A percentile compares a stretch with the other conserved stretches of the same genome.
Conservation (phyloP, 2,329 filamentous ascomycete species). For the Zymoseptoria pseudotritici region DNA sequence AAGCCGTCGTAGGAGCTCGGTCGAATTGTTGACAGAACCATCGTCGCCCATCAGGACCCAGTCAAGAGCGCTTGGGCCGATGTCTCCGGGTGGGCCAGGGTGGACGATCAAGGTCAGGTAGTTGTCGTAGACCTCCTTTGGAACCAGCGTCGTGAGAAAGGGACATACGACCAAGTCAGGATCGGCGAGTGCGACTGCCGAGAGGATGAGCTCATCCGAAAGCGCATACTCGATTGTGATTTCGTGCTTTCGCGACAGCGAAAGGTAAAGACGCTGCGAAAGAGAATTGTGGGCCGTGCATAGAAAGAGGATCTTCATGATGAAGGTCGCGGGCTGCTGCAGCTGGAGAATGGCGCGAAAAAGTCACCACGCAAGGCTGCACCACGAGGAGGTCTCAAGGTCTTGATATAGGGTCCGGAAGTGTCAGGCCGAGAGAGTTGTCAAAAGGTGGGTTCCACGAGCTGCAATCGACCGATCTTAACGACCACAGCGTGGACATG, state of each 20-base stretch:
- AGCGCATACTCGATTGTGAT: constrained; percentile 36
- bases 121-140: constrained; percentile 31
- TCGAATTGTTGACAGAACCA: constrained; percentile 29
- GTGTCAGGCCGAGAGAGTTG: background rate
- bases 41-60: constrained; percentile 40
- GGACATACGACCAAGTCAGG: constrained; percentile 39
- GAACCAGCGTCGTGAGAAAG: constrained; percentile 35
- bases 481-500: background rate
- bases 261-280: constrained; percentile 35
- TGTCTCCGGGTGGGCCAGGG: constrained; percentile 38
- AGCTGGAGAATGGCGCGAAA: background rate
- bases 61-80: constrained; percentile 37
- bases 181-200: constrained; percentile 32
- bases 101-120: constrained; percentile 37
- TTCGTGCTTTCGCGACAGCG: constrained; percentile 30
- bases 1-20: constrained; percentile 24
- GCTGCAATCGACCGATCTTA: background rate
- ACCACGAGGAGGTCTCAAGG: background rate
- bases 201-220: constrained; percentile 30
- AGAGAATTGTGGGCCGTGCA: constrained; percentile 41
- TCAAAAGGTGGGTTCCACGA: background rate
- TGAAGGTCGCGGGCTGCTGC: background rate
- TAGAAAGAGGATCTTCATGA: constrained; percentile 38
- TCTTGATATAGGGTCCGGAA: background rate
- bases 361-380: background rate